Evolutionary conservation across 2,329 filamentous ascomycete species (phyloP).

Genomic region (Capronia epimyces): DNA sequence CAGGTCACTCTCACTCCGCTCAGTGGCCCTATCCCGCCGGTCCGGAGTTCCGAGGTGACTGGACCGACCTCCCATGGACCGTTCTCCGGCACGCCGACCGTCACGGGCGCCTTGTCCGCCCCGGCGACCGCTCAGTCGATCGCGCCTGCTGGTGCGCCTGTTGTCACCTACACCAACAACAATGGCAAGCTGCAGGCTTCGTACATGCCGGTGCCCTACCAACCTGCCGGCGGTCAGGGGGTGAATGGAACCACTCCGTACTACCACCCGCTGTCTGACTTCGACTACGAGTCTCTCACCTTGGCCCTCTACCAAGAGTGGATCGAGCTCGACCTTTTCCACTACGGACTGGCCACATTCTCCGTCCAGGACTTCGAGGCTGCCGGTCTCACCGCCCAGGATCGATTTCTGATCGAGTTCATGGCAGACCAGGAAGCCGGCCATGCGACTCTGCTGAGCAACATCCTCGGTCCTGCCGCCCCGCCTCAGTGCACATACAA

Average conservation of each 20-base stretch:
- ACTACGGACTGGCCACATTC: slow-evolving; percentile 66
- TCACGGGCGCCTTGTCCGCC: slow-evolving; percentile 62
- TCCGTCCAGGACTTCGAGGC: slow-evolving; percentile 63
- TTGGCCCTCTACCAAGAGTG: slow-evolving; percentile 75
- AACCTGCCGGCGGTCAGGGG: slow-evolving; percentile 65
- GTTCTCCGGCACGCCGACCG: slow-evolving; percentile 61
- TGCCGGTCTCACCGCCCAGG: slow-evolving; percentile 62
- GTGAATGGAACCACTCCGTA: slow-evolving; percentile 62
- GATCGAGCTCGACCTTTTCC: slow-evolving; percentile 79
- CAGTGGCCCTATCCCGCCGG: slow-evolving; percentile 32
- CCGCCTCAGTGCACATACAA: slow-evolving; percentile 71
- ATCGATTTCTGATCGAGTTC: slow-evolving; percentile 65
- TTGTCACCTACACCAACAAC: slow-evolving; percentile 62
- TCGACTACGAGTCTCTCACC: slow-evolving; percentile 72
- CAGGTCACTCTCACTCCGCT: slow-evolving; percentile 20
- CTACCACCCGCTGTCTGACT: slow-evolving; percentile 64
- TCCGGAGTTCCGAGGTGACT: slow-evolving; percentile 46
- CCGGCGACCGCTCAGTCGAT: slow-evolving; percentile 55
- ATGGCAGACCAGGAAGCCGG: slow-evolving; percentile 75
- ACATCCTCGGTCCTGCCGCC: slow-evolving; percentile 67
- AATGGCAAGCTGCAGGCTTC: slow-evolving; percentile 61
- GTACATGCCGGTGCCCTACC: slow-evolving; percentile 64
- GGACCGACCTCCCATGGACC: slow-evolving; percentile 62
- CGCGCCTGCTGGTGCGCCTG: slow-evolving; percentile 52
- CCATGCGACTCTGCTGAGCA: slow-evolving; percentile 66